A percentile compares a stretch with the other conserved stretches of the same genome.
Evolutionary conservation across 31 red algal genomes (phyloP).

Genomic region (Odonthalia washingtoniensis): DNA sequence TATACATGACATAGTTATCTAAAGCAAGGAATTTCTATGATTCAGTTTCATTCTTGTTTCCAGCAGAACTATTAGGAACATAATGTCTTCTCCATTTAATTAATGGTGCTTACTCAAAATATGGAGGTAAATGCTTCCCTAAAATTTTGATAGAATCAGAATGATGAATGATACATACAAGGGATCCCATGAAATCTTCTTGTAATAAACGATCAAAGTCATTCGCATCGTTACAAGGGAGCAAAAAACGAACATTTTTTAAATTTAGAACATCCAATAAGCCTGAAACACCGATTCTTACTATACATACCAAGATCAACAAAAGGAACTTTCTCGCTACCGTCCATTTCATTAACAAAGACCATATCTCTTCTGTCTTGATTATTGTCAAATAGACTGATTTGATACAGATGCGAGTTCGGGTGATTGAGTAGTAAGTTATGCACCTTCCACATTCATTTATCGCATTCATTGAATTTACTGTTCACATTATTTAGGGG

Average conservation of each 20-base stretch:
- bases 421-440: too few species aligned
- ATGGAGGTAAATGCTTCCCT: background rate
- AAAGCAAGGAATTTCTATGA: background rate
- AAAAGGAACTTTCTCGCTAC: constrained; percentile 41
- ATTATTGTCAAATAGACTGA: too few species aligned
- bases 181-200: constrained; percentile 25
- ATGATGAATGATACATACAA: constrained; percentile 43
- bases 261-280: constrained; percentile 79
- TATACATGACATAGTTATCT: constrained; percentile 46
- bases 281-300: constrained; percentile 87
- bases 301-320: constrained; percentile 88
- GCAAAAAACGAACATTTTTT: constrained; percentile 52
- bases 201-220: constrained; percentile 34
- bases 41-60: background rate
- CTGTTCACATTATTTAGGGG: too few species aligned
- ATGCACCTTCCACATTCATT: too few species aligned
- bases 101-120: background rate
- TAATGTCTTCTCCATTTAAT: background rate
- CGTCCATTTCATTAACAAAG: constrained; percentile 38
- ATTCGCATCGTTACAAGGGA: background rate
- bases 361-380: too few species aligned
- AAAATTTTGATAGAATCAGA: constrained; percentile 25
- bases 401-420: too few species aligned
- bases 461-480: too few species aligned
- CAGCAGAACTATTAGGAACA: background rate